A percentile compares a stretch with the other conserved stretches of the same genome.
phyloP scores from a whole-genome alignment of 1,284 basidiomycete species.

The Moesziomyces aphidis region DNA sequence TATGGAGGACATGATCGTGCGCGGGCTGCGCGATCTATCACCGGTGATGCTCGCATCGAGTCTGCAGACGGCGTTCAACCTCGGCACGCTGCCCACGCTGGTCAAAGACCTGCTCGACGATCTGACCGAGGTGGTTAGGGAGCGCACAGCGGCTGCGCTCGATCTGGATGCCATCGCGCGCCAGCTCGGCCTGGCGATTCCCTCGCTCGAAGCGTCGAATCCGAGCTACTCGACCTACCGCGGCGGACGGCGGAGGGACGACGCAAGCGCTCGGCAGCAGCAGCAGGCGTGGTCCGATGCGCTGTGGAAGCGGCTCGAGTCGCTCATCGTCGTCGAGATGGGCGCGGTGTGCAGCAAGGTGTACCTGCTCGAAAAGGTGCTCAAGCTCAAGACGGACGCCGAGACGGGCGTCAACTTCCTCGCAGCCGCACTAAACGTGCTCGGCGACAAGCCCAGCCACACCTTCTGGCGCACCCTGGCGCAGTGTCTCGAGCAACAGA shows the following conservation, averaged over 20 bases:
- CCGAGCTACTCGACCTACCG: constrained; percentile 23
- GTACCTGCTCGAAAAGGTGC: constrained; percentile 92
- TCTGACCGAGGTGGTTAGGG: constrained; percentile 83
- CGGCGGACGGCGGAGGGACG: constrained; percentile 5
- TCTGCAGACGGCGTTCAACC: constrained; percentile 92
- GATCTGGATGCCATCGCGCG: constrained; percentile 86
- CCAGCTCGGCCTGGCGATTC: constrained; percentile 72
- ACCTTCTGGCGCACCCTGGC: constrained; percentile 90
- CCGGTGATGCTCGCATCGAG: constrained; percentile 82
- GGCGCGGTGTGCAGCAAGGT: constrained; percentile 80
- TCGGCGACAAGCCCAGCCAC: constrained; percentile 89
- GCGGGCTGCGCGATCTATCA: constrained; percentile 53
- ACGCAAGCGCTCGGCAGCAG: constrained; percentile 82
- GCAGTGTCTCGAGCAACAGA: constrained; percentile 71
- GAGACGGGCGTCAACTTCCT: constrained; percentile 82
- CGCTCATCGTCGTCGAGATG: constrained; percentile 83
- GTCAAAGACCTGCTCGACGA: constrained; percentile 83
- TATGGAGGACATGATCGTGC: constrained; percentile 63
- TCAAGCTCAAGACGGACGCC: constrained; percentile 78
- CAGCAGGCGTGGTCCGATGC: constrained; percentile 76
- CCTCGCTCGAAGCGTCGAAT: constrained; percentile 7
- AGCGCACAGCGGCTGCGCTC: constrained; percentile 82
- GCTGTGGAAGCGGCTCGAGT: constrained; percentile 84
- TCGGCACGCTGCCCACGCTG: constrained; percentile 83
- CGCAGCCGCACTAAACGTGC: constrained; percentile 76